phyloP scores from a whole-genome alignment of 441 rosid species.

The Arabidopsis lyrata region DNA sequence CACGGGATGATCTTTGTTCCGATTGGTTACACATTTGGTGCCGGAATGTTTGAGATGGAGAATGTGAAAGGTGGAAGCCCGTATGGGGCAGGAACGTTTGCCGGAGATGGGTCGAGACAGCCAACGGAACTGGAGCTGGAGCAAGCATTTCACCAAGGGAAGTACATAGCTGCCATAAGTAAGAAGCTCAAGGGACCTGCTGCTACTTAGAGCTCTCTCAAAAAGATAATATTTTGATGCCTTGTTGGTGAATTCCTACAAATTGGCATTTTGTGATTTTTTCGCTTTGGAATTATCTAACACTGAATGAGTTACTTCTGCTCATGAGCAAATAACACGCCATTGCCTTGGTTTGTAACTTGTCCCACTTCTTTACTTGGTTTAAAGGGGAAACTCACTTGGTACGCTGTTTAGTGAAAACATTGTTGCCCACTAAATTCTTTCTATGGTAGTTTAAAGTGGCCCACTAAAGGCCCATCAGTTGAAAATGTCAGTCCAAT shows the following conservation, averaged over 20 bases:
- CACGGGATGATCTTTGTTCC: constrained; percentile 96
- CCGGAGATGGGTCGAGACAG: constrained; percentile 90
- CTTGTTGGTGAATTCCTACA: constrained; percentile 11
- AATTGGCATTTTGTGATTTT: constrained; percentile 6
- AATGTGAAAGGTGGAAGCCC: constrained; percentile 93
- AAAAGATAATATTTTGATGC: constrained; percentile 24
- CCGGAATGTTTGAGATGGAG: constrained; percentile 98
- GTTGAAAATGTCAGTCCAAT: neutral
- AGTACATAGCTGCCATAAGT: constrained; percentile 75
- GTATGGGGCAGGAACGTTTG: constrained; percentile 89
- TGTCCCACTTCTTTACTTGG: neutral
- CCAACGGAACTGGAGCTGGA: constrained; percentile 80
- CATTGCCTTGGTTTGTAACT: constrained; percentile 4
- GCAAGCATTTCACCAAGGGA: constrained; percentile 98
- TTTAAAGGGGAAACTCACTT: neutral
- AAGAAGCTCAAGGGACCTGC: constrained; percentile 78
- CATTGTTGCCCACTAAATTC: neutral
- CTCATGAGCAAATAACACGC: constrained; percentile 20
- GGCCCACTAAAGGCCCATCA: constrained; percentile 23
- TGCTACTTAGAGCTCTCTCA: constrained; percentile 42
- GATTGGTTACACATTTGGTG: constrained; percentile 93
- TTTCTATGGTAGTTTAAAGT: neutral
- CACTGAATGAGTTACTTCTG: constrained; percentile 24
- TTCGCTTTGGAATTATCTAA: neutral
- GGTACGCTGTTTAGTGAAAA: neutral